Conservation (phyloP, 1,284 basidiomycete genomes). For the Naganishia sp. region DNA sequence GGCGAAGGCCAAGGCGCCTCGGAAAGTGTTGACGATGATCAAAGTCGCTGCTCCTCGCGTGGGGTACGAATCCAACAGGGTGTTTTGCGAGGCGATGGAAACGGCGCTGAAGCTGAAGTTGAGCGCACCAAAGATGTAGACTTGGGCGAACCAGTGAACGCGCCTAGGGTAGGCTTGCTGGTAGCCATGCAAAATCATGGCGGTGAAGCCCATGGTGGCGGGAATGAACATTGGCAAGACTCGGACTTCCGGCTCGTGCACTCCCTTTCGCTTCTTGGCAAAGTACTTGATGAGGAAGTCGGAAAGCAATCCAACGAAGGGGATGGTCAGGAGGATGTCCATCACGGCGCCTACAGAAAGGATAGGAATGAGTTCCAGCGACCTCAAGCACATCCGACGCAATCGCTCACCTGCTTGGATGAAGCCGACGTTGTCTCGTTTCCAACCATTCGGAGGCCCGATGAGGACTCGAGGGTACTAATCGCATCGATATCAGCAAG, state of each 20-base stretch:
- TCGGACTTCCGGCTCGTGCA: slow-evolving; percentile 16
- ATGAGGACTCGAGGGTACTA: slow-evolving; percentile 18
- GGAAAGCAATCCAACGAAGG: slow-evolving; percentile 8
- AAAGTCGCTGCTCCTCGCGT: slow-evolving; percentile 11
- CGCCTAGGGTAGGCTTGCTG: slow-evolving; percentile 5
- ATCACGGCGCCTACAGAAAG: slow-evolving; percentile 1
- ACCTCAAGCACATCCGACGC: neutral
- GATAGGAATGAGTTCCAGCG: neutral
- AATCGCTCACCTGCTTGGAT: slow-evolving; percentile 3
- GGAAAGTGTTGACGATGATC: slow-evolving; percentile 16
- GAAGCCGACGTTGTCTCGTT: slow-evolving; percentile 21
- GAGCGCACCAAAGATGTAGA: slow-evolving; percentile 16
- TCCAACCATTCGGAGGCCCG: slow-evolving; percentile 9
- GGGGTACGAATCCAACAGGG: slow-evolving; percentile 9
- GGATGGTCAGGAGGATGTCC: slow-evolving; percentile 11
- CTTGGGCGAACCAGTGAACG: slow-evolving; percentile 15
- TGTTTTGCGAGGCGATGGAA: slow-evolving; percentile 14
- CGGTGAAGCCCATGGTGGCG: slow-evolving; percentile 13
- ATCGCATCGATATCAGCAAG: neutral
- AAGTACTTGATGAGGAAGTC: slow-evolving; percentile 19
- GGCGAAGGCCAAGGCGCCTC: slow-evolving; percentile 8
- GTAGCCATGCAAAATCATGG: slow-evolving; percentile 10
- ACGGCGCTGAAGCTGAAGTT: slow-evolving; percentile 11
- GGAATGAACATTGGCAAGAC: slow-evolving; percentile 8
- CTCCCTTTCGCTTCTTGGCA: slow-evolving; percentile 16